phyloP scores from a whole-genome alignment of 2,329 filamentous ascomycete species.

The Fusarium sp. region DNA sequence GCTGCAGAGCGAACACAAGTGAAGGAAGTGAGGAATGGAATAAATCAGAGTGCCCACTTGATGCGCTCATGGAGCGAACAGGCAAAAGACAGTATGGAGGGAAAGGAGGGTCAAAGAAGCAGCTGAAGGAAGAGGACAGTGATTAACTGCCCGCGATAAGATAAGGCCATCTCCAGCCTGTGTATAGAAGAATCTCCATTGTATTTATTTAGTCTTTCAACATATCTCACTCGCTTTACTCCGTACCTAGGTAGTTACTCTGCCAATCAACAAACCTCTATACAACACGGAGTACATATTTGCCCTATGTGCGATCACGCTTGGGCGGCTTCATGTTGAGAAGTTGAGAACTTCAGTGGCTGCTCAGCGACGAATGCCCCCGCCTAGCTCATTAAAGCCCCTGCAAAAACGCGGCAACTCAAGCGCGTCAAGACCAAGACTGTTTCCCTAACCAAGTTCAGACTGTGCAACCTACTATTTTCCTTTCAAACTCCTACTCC shows the following conservation, averaged over 20 bases:
- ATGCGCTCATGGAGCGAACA: conserved; percentile 44
- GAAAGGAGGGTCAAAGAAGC: conserved; percentile 36
- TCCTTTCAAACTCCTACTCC: conserved; percentile 25
- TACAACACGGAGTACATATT: too few species aligned
- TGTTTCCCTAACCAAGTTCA: conserved; percentile 25
- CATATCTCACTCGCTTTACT: not conserved
- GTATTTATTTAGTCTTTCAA: not conserved
- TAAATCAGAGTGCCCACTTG: conserved; percentile 42
- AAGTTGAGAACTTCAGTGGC: conserved; percentile 12
- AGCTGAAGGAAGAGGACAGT: conserved; percentile 35
- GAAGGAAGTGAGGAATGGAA: conserved; percentile 49
- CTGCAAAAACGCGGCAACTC: conserved; percentile 45
- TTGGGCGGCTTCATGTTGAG: too few species aligned
- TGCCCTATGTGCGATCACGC: too few species aligned
- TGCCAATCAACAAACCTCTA: not conserved
- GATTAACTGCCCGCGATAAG: conserved; percentile 24
- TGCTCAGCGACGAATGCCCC: conserved; percentile 32
- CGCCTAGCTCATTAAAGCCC: conserved; percentile 46
- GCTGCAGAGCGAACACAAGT: conserved; percentile 47
- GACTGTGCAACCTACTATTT: conserved; percentile 30
- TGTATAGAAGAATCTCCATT: not conserved
- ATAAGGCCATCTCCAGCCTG: not conserved
- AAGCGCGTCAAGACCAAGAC: conserved; percentile 33
- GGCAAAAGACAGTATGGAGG: conserved; percentile 44
- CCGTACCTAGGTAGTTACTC: not conserved